Base-by-base conservation (phyloP, 1,284 basidiomycete species). In the Wallemia mellicola region DNA sequence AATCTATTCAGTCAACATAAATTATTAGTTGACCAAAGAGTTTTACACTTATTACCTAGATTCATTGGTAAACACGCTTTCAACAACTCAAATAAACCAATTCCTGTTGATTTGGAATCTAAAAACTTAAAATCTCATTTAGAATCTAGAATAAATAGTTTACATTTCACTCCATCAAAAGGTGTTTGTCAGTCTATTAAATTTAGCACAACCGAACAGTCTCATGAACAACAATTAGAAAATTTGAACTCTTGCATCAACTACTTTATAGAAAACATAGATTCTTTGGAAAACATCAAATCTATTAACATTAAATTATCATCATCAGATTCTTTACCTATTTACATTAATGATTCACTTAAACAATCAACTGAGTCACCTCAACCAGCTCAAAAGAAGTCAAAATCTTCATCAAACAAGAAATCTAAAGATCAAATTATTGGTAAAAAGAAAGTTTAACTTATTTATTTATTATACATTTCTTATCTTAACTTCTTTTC, bases 401-500 rank as follows among this genome's bases (percentile, higher is more conserved):
- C 38, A 22, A 17, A 11, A 11, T 17, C 38, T n/a, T 48, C 38
- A 5, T 17, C 38, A 22, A 48, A 48, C 5, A 17, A 11, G 22
- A 48, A 48, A n/a, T 22, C 38, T 11, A 48, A 48, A n/a, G 22
- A 22, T 11, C 38, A 48, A 48, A 48, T 48, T 22, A 48, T n/a
- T 22, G 38, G 38, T 48, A n/a, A 48, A 5, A 48, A 48, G 38
- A 17, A 48, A 48, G 19, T 48, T n/a, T 17, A 48, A 48, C 19
- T 48, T 17, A 48, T 7, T n/a, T 48, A 48, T 57, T 24, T 24
- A 26, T 24, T 15, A 25, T 14, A 24, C 9, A 14, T 19, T 69
- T n/a, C n/a, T n/a, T 74, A 83, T 68, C 78, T 74, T 73, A 83
- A 79, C 68, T 86, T 88, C 68, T 86, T 79, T 68, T 87, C 86